Percentiles rank a stretch among this genome's conserved stretches.
Conservation (phyloP, 2,329 filamentous ascomycete species). For the Rugonectria rugulosa region DNA sequence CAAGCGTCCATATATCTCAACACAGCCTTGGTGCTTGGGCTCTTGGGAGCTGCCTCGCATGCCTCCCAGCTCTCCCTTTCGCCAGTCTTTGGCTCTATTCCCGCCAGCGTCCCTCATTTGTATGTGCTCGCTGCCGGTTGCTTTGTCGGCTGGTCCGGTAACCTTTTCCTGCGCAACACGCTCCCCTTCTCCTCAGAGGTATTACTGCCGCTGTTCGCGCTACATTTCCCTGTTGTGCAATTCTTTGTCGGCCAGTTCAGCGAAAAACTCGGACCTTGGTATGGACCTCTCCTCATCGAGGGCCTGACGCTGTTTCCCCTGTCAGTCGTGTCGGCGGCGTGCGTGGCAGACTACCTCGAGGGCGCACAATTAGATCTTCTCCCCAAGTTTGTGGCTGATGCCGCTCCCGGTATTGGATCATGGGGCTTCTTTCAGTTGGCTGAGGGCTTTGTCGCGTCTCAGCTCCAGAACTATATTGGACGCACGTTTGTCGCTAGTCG, state of each 20-base stretch:
- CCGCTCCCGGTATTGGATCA: slow-evolving; percentile 69
- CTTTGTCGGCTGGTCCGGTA: slow-evolving; percentile 76
- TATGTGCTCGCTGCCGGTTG: slow-evolving; percentile 70
- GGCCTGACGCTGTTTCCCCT: slow-evolving; percentile 75
- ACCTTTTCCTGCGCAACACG: slow-evolving; percentile 58
- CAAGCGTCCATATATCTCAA: slow-evolving; percentile 51
- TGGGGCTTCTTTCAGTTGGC: slow-evolving; percentile 69
- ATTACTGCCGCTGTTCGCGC: slow-evolving; percentile 75
- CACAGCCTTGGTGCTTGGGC: slow-evolving; percentile 39
- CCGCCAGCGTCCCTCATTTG: slow-evolving; percentile 75
- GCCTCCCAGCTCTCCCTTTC: slow-evolving; percentile 80
- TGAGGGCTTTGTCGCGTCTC: slow-evolving; percentile 49
- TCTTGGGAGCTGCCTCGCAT: slow-evolving; percentile 68
- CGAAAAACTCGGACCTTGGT: slow-evolving; percentile 68
- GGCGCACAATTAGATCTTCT: slow-evolving; percentile 62
- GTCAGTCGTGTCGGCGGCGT: slow-evolving; percentile 68
- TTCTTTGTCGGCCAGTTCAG: slow-evolving; percentile 75
- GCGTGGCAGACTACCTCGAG: slow-evolving; percentile 71
- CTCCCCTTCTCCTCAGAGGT: slow-evolving; percentile 58
- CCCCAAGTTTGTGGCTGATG: slow-evolving; percentile 66
- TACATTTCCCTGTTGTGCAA: slow-evolving; percentile 78
- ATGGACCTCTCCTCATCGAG: slow-evolving; percentile 81
- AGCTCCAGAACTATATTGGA: slow-evolving; percentile 63
- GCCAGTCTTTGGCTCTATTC: slow-evolving; percentile 88
- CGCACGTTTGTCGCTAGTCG: slow-evolving; percentile 71